Evolutionary conservation across 106 monocot species (phyloP).

Genomic region (Acorus gramineus): DNA sequence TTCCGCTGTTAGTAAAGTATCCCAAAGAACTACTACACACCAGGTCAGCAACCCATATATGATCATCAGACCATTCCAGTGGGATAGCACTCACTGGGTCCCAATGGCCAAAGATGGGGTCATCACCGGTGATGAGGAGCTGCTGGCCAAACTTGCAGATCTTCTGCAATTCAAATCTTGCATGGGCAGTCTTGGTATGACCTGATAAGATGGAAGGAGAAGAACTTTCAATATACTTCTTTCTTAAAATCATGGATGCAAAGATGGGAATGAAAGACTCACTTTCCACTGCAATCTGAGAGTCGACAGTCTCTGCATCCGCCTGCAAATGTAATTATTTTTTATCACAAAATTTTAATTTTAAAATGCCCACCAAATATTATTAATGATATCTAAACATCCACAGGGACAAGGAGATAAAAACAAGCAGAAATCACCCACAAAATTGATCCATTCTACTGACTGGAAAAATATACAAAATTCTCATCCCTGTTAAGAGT

Average conservation of each 20-base stretch:
- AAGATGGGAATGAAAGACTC: background rate
- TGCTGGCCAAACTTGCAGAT: conserved; percentile 55
- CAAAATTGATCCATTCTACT: too few relatives aligned
- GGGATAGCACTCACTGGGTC: conserved; percentile 41
- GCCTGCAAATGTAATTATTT: conserved; percentile 1
- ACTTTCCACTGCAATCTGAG: background rate
- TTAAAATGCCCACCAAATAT: background rate
- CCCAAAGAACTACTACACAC: conserved; percentile 13
- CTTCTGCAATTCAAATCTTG: conserved; percentile 46
- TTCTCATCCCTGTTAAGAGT: too few relatives aligned
- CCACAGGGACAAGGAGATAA: too few relatives aligned
- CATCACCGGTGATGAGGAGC: conserved; percentile 42
- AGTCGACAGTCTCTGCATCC: background rate
- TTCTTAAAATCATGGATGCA: too few relatives aligned
- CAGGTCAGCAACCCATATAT: conserved; percentile 48
- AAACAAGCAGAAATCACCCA: too few relatives aligned
- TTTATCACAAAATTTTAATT: background rate
- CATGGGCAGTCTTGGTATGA: conserved; percentile 27
- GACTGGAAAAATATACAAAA: too few relatives aligned
- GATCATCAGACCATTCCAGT: conserved; percentile 57
- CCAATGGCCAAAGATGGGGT: conserved; percentile 44
- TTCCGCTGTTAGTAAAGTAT: too few relatives aligned
- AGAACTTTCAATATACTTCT: background rate
- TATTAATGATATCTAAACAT: background rate
- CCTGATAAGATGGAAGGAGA: conserved; percentile 10